A percentile compares a stretch with the other conserved stretches of the same genome.
These are phyloP conservation scores for Porpolomopsis calyptriformis DNA, from an alignment of 768 basidiomycete genomes.

Conservation along the genomic window DNA sequence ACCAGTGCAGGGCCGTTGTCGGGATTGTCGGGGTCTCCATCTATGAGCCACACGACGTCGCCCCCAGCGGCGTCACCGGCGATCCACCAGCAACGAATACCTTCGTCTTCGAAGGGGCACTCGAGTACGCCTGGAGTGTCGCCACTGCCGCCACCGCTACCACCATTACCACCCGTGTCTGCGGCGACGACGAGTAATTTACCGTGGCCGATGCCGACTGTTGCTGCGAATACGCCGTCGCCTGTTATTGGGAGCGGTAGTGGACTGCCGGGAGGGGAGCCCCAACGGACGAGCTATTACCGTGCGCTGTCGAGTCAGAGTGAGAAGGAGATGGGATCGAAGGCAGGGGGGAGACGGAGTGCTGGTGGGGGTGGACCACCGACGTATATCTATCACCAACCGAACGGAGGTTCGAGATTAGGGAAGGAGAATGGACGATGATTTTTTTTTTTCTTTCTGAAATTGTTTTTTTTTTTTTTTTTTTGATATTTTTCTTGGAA, in stretches of 20 bases:
- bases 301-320: constrained; percentile 31
- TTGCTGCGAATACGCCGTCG: constrained; percentile 49
- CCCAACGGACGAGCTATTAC: constrained; percentile 44
- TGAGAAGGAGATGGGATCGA: not conserved
- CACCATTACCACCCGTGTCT: constrained; percentile 18
- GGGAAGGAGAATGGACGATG: constrained; percentile 26
- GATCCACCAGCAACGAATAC: constrained; percentile 30
- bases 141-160: constrained; percentile 16
- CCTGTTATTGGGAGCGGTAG: constrained; percentile 38
- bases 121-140: no score
- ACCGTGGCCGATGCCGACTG: constrained; percentile 68
- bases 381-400: constrained; percentile 34
- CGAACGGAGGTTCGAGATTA: constrained; percentile 27
- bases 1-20: constrained; percentile 18
- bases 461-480: not conserved
- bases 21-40: constrained; percentile 15
- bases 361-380: constrained; percentile 13
- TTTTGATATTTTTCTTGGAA: not conserved
- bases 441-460: not conserved
- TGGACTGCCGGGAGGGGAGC: constrained; percentile 24
- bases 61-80: constrained; percentile 46
- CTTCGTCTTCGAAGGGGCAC: constrained; percentile 11
- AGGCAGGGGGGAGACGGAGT: constrained; percentile 1
- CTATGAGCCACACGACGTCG: constrained; percentile 30
- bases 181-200: constrained; percentile 21